These are phyloP conservation scores for Candida peoriensis DNA, from an alignment of 805 yeast genomes.

Conservation along the genomic window DNA sequence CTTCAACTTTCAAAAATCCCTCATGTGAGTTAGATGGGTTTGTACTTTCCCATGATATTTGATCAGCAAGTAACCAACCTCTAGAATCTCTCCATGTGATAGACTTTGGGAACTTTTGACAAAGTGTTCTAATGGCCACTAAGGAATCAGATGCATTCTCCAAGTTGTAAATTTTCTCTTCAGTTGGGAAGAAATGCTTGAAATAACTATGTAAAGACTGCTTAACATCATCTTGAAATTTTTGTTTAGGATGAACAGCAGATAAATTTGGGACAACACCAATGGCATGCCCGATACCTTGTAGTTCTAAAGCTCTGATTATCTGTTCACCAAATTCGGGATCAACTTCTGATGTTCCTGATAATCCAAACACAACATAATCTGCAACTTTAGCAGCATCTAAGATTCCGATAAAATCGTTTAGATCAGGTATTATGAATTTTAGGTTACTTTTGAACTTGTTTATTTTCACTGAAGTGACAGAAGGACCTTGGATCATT, in stretches of 20 bases:
- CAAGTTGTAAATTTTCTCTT: slow-evolving; percentile 69
- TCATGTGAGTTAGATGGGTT: slow-evolving; percentile 24
- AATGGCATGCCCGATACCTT: slow-evolving; percentile 80
- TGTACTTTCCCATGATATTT: slow-evolving; percentile 37
- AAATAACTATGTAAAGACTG: slow-evolving; percentile 62
- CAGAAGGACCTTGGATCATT: slow-evolving; percentile 38
- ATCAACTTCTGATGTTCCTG: slow-evolving; percentile 82
- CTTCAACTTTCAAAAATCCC: slow-evolving; percentile 58
- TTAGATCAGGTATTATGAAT: slow-evolving; percentile 64
- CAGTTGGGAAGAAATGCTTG: slow-evolving; percentile 73
- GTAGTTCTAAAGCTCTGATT: slow-evolving; percentile 81
- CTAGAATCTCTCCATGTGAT: slow-evolving; percentile 92
- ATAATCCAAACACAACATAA: slow-evolving; percentile 82
- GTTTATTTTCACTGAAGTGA: slow-evolving; percentile 45
- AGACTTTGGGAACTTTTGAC: slow-evolving; percentile 83
- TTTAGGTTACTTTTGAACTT: slow-evolving; percentile 75
- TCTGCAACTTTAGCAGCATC: slow-evolving; percentile 91
- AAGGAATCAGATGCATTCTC: slow-evolving; percentile 65
- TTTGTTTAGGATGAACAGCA: slow-evolving; percentile 61
- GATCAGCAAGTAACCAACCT: slow-evolving; percentile 79
- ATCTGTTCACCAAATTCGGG: slow-evolving; percentile 80
- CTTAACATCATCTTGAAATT: slow-evolving; percentile 66
- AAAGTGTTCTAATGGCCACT: slow-evolving; percentile 66
- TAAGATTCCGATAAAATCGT: slow-evolving; percentile 60
- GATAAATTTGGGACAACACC: slow-evolving; percentile 77